These are phyloP conservation scores for Aspergillus cavernicola DNA, from an alignment of 495 filamentous ascomycete genomes.

Conservation along the genomic window DNA sequence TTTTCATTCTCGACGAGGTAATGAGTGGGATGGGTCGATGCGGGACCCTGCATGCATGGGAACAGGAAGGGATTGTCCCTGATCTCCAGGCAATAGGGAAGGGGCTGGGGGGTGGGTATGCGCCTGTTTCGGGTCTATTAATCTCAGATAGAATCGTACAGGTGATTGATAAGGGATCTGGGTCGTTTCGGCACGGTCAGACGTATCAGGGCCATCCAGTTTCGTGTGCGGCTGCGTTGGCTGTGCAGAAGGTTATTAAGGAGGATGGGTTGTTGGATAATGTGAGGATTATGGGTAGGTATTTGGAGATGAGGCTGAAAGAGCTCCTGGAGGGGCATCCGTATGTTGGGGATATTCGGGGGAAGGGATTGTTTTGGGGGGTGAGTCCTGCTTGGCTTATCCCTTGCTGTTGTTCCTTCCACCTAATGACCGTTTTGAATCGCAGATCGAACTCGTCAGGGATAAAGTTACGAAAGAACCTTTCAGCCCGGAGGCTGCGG, in stretches of 20 bases:
- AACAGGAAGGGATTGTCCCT: conserved; percentile 57
- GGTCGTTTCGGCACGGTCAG: conserved; percentile 54
- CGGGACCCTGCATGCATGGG: conserved; percentile 66
- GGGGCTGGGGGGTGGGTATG: conserved; percentile 63
- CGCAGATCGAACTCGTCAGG: conserved; percentile 55
- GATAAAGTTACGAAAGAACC: conserved; percentile 53
- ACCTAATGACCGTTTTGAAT: not conserved
- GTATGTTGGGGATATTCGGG: conserved; percentile 55
- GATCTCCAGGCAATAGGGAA: conserved; percentile 73
- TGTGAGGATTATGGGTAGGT: conserved; percentile 41
- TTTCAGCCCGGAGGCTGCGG: conserved; percentile 34
- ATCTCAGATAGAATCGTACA: conserved; percentile 51
- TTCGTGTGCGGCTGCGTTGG: conserved; percentile 53
- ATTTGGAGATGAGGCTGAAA: conserved; percentile 38
- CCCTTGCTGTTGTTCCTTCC: not conserved
- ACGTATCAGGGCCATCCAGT: conserved; percentile 60
- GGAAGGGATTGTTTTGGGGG: conserved; percentile 55
- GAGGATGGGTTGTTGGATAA: conserved; percentile 48
- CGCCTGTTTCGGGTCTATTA: conserved; percentile 58
- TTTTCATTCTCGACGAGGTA: conserved; percentile 72
- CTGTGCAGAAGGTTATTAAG: conserved; percentile 50
- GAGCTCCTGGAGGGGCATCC: conserved; percentile 31
- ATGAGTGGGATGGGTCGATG: conserved; percentile 76
- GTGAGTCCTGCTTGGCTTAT: conserved; percentile 29
- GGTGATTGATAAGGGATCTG: conserved; percentile 51